Evolutionary conservation across 2,329 filamentous ascomycete species (phyloP).

Genomic region (Monosporascus sp.): DNA sequence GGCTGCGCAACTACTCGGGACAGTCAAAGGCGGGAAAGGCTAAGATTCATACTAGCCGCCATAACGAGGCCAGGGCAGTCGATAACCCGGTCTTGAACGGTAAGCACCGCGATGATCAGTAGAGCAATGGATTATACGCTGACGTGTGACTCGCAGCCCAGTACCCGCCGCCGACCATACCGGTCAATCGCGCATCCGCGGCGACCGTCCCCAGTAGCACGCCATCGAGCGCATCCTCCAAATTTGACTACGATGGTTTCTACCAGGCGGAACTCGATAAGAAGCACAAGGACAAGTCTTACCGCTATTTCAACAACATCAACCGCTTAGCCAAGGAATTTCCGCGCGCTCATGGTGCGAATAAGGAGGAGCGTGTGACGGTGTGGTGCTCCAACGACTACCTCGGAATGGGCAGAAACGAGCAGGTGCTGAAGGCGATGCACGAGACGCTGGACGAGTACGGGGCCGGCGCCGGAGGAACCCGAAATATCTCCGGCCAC

Average conservation of each 20-base stretch:
- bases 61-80: conserved; percentile 73
- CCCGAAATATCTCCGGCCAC: conserved; percentile 95
- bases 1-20: conserved; percentile 46
- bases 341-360: conserved; percentile 86
- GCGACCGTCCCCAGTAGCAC: conserved; percentile 20
- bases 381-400: conserved; percentile 99
- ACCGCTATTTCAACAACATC: conserved; percentile 99
- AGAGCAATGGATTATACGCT: conserved; percentile 6
- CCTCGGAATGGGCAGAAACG: conserved; percentile 93
- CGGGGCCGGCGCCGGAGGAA: conserved; percentile 90
- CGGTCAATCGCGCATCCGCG: conserved; percentile 24
- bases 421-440: conserved; percentile 82
- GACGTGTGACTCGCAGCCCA: conserved; percentile 24
- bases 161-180: conserved; percentile 27
- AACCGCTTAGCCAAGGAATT: conserved; percentile 96
- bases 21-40: conserved; percentile 57
- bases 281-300: conserved; percentile 99
- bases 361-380: conserved; percentile 78
- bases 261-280: conserved; percentile 88
- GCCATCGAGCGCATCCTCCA: conserved; percentile 35
- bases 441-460: conserved; percentile 93
- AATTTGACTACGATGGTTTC: conserved; percentile 88
- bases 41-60: conserved; percentile 74
- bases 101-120: conserved; percentile 24
- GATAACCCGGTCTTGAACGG: conserved; percentile 54